Conservation (phyloP, 1,139 yeast genomes). For the Komagataea norvegica region DNA sequence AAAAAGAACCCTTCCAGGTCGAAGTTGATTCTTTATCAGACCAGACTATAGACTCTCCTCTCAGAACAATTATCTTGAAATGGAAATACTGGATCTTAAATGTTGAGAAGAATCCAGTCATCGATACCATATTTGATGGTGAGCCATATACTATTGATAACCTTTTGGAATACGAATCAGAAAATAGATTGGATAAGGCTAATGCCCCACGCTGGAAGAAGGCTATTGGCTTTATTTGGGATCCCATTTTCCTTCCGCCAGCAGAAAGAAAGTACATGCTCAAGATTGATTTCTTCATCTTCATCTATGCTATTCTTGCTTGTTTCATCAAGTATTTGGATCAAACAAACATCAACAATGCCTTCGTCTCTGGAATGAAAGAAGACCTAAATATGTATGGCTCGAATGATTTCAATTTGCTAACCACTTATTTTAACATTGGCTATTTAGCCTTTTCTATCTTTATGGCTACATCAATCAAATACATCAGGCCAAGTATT, state of each 20-base stretch:
- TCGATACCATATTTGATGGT: constrained; percentile 7
- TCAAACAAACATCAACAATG: constrained; percentile 44
- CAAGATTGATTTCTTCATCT: constrained; percentile 21
- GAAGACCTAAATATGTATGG: constrained; percentile 43
- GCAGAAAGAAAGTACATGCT: constrained; percentile 5
- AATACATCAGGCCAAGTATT: constrained; percentile 48
- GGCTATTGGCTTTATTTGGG: constrained; percentile 8
- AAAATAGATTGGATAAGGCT: constrained; percentile 4
- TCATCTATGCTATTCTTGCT: constrained; percentile 4
- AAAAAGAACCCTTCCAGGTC: constrained; percentile 8
- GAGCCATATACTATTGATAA: constrained; percentile 10
- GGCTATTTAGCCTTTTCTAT: constrained; percentile 44
- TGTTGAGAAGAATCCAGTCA: constrained; percentile 4
- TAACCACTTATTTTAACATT: constrained; percentile 27
- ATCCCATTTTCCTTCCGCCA: constrained; percentile 7
- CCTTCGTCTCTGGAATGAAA: constrained; percentile 36
- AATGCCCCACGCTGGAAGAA: constrained; percentile 9
- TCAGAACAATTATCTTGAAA: no score
- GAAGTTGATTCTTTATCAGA: no score
- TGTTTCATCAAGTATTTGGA: constrained; percentile 30
- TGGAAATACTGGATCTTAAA: constrained; percentile 2
- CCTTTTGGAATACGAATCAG: constrained; percentile 4
- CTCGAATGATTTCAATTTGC: constrained; percentile 25
- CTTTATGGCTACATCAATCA: constrained; percentile 44
- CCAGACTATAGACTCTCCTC: no score